phyloP scores from a whole-genome alignment of 78 protist species.

The Neovahlkampfia damariscottae region DNA sequence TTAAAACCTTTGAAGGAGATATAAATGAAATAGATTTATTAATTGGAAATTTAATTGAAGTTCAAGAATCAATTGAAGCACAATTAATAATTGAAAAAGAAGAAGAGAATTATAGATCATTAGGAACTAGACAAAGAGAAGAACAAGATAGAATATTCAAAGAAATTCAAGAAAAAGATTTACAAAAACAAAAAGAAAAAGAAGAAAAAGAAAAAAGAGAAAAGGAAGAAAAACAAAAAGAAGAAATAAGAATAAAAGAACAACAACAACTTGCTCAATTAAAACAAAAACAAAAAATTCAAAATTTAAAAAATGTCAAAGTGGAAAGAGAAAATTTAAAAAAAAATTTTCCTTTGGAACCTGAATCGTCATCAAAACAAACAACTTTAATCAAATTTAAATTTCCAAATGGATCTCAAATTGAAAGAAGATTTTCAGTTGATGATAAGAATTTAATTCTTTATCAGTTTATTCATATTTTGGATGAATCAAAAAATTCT shows the following conservation, averaged over 20 bases:
- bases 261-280: too few relatives aligned
- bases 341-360: not conserved
- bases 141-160: not conserved
- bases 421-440: not conserved
- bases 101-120: not conserved
- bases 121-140: not conserved
- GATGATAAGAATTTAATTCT: not conserved
- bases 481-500: not conserved
- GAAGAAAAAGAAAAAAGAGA: not conserved
- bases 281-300: conserved; percentile 4
- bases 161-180: not conserved
- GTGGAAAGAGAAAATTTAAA: not conserved
- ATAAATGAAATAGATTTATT: too few relatives aligned
- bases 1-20: not conserved
- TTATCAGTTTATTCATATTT: not conserved
- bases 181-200: not conserved
- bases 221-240: not conserved
- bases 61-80: not conserved
- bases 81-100: not conserved
- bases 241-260: too few relatives aligned
- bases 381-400: not conserved
- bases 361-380: not conserved
- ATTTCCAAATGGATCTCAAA: not conserved
- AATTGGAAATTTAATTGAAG: too few relatives aligned
- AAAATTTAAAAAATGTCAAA: not conserved